Conservation (phyloP, 495 filamentous ascomycete species). For the Penicillium coffeae region DNA sequence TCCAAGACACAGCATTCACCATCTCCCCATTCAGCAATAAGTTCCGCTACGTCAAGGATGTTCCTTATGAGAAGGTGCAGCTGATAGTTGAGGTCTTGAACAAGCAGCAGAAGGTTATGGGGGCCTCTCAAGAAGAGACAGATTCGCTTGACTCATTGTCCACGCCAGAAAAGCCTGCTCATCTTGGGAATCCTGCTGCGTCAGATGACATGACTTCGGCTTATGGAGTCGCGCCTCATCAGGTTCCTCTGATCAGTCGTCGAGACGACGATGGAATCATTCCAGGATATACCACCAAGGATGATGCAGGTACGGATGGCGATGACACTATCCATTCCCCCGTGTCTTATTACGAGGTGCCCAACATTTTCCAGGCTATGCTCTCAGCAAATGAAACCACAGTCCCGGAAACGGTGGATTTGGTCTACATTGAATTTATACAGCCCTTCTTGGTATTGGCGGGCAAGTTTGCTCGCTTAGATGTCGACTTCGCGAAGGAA, state of each 20-base stretch:
- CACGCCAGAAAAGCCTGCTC: slow-evolving; percentile 15
- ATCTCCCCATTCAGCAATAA: slow-evolving; percentile 85
- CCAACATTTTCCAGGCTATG: slow-evolving; percentile 73
- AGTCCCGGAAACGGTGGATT: slow-evolving; percentile 66
- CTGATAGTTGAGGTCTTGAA: slow-evolving; percentile 72
- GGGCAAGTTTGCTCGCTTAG: slow-evolving; percentile 61
- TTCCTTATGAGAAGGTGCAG: slow-evolving; percentile 70
- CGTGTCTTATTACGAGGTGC: slow-evolving; percentile 70
- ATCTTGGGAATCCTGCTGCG: background rate
- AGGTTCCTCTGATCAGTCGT: slow-evolving; percentile 23
- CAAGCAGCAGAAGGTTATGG: slow-evolving; percentile 57
- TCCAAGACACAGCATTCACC: slow-evolving; percentile 75
- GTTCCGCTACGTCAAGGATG: slow-evolving; percentile 72
- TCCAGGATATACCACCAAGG: slow-evolving; percentile 83
- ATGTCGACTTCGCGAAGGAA: slow-evolving; percentile 49
- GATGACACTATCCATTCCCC: slow-evolving; percentile 83
- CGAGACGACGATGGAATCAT: slow-evolving; percentile 37
- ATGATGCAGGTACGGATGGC: slow-evolving; percentile 80
- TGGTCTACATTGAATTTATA: slow-evolving; percentile 91
- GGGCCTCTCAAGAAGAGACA: slow-evolving; percentile 11
- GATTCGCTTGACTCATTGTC: slow-evolving; percentile 24
- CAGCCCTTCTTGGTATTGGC: slow-evolving; percentile 73
- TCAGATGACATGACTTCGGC: background rate
- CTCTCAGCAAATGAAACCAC: slow-evolving; percentile 46
- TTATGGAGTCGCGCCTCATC: slow-evolving; percentile 2